Evolutionary conservation across 2,329 filamentous ascomycete species (phyloP).

Genomic region (Apiospora sp.): DNA sequence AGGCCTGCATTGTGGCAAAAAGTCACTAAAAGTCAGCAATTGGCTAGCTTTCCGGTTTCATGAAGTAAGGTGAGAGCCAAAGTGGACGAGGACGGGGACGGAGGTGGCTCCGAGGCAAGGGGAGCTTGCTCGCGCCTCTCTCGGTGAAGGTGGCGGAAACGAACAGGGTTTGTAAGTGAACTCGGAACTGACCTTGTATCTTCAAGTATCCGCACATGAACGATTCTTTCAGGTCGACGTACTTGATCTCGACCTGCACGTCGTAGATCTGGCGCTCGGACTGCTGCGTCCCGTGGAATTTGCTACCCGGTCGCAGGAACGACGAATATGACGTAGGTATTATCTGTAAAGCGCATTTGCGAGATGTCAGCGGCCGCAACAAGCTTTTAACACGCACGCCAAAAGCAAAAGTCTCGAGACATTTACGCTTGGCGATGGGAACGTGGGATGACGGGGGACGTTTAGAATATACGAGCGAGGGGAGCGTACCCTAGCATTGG

Average conservation of each 20-base stretch:
- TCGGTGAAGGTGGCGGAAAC: neutral
- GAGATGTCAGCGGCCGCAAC: conserved; percentile 1
- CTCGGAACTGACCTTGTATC: conserved; percentile 77
- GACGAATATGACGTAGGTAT: conserved; percentile 84
- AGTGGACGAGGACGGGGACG: neutral
- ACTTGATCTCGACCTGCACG: conserved; percentile 95
- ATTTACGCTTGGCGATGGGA: neutral
- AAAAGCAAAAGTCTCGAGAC: conserved; percentile 1
- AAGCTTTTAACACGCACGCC: neutral
- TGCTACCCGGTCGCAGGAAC: conserved; percentile 85
- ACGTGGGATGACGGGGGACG: neutral
- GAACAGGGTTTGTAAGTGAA: neutral
- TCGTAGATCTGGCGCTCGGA: conserved; percentile 94
- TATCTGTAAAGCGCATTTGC: conserved; percentile 57
- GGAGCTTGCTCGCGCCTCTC: neutral
- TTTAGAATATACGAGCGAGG: neutral
- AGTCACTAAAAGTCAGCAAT: neutral
- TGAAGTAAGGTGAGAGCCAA: neutral
- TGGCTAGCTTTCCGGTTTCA: neutral
- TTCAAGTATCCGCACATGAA: conserved; percentile 94
- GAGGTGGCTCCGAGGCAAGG: neutral
- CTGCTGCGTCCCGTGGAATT: conserved; percentile 88
- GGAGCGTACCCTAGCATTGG: conserved; percentile 19
- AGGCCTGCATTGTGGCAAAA: conserved; percentile 66
- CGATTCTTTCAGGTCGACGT: conserved; percentile 93